Percentiles rank a stretch among this genome's conserved stretches.
phyloP scores from a whole-genome alignment of 768 basidiomycete genomes.

The Amanita muscaria region DNA sequence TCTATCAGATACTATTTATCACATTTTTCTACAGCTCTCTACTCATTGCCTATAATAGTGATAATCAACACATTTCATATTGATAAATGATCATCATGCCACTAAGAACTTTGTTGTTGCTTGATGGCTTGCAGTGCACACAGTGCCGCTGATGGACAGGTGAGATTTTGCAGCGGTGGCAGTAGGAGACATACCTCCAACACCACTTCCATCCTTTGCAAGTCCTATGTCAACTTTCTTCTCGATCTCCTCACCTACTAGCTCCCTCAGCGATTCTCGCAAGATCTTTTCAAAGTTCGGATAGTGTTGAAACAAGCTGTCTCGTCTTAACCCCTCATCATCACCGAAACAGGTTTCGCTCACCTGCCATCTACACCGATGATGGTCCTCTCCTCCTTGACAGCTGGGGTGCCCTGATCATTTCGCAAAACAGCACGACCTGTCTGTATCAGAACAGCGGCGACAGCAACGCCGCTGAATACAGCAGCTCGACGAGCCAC shows the following conservation, averaged over 20 bases:
- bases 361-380: conserved; percentile 94
- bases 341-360: conserved; percentile 12
- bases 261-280: conserved; percentile 58
- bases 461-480: conserved; percentile 81
- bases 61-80: not conserved
- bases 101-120: not conserved
- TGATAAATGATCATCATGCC: not conserved
- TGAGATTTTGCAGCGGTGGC: conserved; percentile 7
- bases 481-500: conserved; percentile 78
- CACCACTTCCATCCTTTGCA: conserved; percentile 96
- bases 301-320: conserved; percentile 85
- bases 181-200: conserved; percentile 64
- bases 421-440: conserved; percentile 48
- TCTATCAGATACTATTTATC: not conserved
- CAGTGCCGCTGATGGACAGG: conserved; percentile 61
- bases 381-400: conserved; percentile 43
- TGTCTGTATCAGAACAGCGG: conserved; percentile 80
- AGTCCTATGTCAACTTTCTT: conserved; percentile 76
- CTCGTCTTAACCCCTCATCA: not conserved
- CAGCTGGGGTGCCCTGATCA: conserved; percentile 22
- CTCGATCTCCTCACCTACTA: conserved; percentile 80
- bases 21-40: not conserved
- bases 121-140: conserved; percentile 80
- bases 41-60: conserved; percentile 1
- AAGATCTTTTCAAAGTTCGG: conserved; percentile 75